Percentiles rank a stretch among this genome's conserved stretches.
Conservation (phyloP, 2,329 filamentous ascomycete genomes). For the Ophiostoma fasciatum region DNA sequence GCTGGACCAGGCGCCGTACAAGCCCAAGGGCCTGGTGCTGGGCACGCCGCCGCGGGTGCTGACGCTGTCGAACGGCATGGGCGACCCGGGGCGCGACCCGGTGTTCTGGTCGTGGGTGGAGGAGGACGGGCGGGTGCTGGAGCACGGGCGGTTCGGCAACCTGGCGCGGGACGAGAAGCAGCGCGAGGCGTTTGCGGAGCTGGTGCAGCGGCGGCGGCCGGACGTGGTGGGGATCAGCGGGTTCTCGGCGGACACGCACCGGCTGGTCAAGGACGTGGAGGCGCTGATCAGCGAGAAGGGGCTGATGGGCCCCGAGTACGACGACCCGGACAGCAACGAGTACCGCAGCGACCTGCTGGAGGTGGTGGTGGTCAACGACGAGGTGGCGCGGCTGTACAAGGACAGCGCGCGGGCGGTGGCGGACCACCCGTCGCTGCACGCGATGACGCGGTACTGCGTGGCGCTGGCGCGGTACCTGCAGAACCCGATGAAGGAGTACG, state of each 20-base stretch:
- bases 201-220: constrained; percentile 66
- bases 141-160: constrained; percentile 77
- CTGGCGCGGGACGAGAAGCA: constrained; percentile 55
- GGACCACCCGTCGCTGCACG: constrained; percentile 68
- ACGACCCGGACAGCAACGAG: constrained; percentile 62
- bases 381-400: constrained; percentile 92
- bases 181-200: constrained; percentile 57
- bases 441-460: constrained; percentile 77
- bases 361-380: constrained; percentile 85
- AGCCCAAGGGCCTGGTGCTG: constrained; percentile 80
- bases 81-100: constrained; percentile 57
- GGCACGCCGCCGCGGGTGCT: constrained; percentile 81
- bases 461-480: constrained; percentile 84
- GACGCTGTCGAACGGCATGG: constrained; percentile 73
- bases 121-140: constrained; percentile 76
- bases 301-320: constrained; percentile 66
- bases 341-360: constrained; percentile 69
- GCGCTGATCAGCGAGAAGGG: constrained; percentile 64
- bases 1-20: constrained; percentile 90
- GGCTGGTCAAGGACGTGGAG: constrained; percentile 67
- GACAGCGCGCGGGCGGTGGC: constrained; percentile 64
- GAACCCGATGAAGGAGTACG: constrained; percentile 93
- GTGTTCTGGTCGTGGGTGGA: constrained; percentile 88
- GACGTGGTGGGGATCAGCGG: constrained; percentile 86
- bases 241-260: constrained; percentile 74